phyloP scores from a whole-genome alignment of 2,329 filamentous ascomycete species.

The Xylaria sp. region DNA sequence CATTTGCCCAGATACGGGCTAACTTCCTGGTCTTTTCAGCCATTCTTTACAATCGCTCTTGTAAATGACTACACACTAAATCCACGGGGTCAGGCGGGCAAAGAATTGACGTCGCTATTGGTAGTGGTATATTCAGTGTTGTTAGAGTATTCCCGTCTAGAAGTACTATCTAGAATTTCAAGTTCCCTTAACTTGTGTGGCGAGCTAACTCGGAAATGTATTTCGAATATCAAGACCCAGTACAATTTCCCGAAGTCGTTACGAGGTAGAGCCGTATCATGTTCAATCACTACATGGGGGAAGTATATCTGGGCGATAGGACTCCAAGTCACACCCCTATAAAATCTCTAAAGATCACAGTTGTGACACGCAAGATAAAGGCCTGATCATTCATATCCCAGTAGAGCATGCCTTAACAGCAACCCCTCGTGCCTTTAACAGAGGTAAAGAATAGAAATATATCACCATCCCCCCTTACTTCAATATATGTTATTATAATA shows the following conservation, averaged over 20 bases:
- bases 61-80: background rate
- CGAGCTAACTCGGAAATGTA: background rate
- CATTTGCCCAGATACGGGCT: slow-evolving; percentile 10
- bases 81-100: background rate
- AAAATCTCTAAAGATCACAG: too few species aligned
- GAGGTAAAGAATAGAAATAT: background rate
- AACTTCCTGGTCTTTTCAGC: slow-evolving; percentile 7
- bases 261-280: too few species aligned
- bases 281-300: too few species aligned
- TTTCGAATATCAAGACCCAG: too few species aligned
- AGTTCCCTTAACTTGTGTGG: background rate
- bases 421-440: background rate
- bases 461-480: background rate
- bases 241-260: too few species aligned
- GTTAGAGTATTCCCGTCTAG: background rate
- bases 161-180: background rate
- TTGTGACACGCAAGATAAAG: background rate
- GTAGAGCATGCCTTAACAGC: background rate
- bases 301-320: too few species aligned
- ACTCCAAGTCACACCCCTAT: too few species aligned
- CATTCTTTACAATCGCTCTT: background rate
- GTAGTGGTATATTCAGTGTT: background rate
- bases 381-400: background rate
- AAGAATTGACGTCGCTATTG: background rate
- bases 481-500: background rate